phyloP scores from a whole-genome alignment of 371 early-diverging fungal species.

The Mortierella sp. region DNA sequence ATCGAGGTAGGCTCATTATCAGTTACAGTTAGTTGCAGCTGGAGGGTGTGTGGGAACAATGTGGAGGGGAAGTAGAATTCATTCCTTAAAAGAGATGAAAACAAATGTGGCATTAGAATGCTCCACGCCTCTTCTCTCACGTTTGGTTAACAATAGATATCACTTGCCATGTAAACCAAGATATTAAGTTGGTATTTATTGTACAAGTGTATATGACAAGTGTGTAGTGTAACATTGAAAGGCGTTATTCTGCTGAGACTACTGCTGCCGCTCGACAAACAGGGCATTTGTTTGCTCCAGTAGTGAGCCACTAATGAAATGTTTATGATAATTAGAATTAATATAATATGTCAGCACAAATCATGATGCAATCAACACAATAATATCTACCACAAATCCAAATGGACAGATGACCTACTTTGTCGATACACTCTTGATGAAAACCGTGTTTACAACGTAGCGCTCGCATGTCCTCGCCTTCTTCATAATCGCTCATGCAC shows the following conservation, averaged over 20 bases:
- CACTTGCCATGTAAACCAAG: too few relatives aligned
- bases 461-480: constrained; percentile 77
- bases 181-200: too few relatives aligned
- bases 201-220: background rate
- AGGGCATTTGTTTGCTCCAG: constrained; percentile 63
- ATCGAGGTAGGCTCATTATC: constrained; percentile 41
- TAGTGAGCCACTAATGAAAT: constrained; percentile 58
- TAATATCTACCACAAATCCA: background rate
- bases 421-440: constrained; percentile 86
- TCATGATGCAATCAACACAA: background rate
- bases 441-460: constrained; percentile 84
- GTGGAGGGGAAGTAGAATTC: background rate
- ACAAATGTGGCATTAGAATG: too few relatives aligned
- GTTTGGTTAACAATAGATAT: too few relatives aligned
- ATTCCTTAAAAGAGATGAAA: background rate
- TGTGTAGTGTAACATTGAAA: constrained; percentile 5
- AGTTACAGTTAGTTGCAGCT: too few relatives aligned
- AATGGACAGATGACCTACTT: constrained; percentile 33
- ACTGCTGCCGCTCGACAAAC: constrained; percentile 59
- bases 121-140: too few relatives aligned
- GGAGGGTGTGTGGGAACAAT: background rate
- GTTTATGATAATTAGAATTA: background rate
- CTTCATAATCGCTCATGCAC: constrained; percentile 80
- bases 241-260: constrained; percentile 6
- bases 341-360: background rate